phyloP scores from a whole-genome alignment of 805 yeast species.

The Candida gorgasii region DNA sequence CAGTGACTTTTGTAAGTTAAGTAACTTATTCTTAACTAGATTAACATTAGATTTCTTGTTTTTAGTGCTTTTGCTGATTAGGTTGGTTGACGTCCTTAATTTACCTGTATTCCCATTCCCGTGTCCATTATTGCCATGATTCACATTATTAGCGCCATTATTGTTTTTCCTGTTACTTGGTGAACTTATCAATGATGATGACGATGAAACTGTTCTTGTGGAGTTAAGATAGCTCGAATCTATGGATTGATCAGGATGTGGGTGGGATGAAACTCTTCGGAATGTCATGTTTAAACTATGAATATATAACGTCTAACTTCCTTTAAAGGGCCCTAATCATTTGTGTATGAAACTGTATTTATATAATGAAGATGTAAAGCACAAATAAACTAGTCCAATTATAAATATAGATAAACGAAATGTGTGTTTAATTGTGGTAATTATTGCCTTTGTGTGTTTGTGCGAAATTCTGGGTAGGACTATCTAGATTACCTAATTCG shows the following conservation, averaged over 20 bases:
- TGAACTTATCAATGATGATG: slow-evolving; percentile 42
- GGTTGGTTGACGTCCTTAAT: slow-evolving; percentile 9
- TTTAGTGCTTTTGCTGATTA: slow-evolving; percentile 12
- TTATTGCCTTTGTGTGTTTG: slow-evolving; percentile 2
- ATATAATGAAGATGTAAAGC: no score
- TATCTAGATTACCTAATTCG: slow-evolving; percentile 7
- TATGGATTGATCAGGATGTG: slow-evolving; percentile 15
- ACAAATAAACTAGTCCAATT: no score
- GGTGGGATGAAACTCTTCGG: slow-evolving; percentile 19
- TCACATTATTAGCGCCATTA: slow-evolving; percentile 12
- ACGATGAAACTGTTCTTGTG: slow-evolving; percentile 37
- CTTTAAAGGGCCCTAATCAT: no score
- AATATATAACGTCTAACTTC: no score
- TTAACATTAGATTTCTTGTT: slow-evolving; percentile 26
- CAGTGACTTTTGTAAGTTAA: slow-evolving; percentile 41
- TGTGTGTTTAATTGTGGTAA: not conserved
- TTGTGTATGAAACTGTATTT: no score
- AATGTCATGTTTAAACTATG: slow-evolving; percentile 10
- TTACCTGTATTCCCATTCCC: slow-evolving; percentile 3
- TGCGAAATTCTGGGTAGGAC: not conserved
- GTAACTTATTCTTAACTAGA: slow-evolving; percentile 35
- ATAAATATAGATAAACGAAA: not conserved
- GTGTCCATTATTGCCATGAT: not conserved
- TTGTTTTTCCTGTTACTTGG: slow-evolving; percentile 33
- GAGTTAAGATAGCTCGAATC: slow-evolving; percentile 20